Evolutionary conservation across 148 eudicot genomes (phyloP).

Genomic region (Chenopodium suecicum): DNA sequence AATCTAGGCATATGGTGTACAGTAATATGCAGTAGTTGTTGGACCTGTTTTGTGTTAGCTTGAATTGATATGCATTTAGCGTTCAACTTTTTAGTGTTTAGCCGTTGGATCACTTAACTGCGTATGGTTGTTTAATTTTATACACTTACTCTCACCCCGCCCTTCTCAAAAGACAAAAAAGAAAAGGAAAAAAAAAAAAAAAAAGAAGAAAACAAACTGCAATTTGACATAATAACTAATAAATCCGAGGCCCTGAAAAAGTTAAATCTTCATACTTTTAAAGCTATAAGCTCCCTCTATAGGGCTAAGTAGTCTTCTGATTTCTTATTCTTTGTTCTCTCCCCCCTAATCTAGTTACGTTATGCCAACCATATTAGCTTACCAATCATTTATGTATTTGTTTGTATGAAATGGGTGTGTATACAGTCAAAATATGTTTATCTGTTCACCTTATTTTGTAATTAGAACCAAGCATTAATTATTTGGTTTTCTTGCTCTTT

Average conservation of each 20-base stretch:
- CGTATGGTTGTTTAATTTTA: neutral
- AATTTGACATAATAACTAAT: neutral
- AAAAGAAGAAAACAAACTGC: neutral
- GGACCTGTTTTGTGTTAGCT: too few relatives aligned
- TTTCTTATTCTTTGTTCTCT: too few relatives aligned
- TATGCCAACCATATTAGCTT: neutral
- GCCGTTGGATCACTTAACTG: neutral
- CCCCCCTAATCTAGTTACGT: neutral
- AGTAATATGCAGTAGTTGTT: too few relatives aligned
- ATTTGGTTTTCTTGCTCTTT: neutral
- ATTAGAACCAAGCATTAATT: neutral
- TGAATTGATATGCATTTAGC: too few relatives aligned
- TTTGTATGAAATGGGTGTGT: neutral
- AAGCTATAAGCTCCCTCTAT: too few relatives aligned
- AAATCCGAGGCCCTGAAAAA: too few relatives aligned
- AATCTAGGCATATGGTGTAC: too few relatives aligned
- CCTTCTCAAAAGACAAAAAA: neutral
- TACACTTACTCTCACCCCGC: neutral
- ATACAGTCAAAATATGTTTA: neutral
- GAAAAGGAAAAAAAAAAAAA: neutral
- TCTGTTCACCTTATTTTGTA: neutral
- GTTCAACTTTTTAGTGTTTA: neutral
- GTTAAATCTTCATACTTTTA: neutral
- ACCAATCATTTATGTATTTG: neutral
- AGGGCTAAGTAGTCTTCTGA: too few relatives aligned